These are phyloP conservation scores for Proteromonas lacertae DNA, from an alignment of 352 stramenopile species.

Conservation along the genomic window DNA sequence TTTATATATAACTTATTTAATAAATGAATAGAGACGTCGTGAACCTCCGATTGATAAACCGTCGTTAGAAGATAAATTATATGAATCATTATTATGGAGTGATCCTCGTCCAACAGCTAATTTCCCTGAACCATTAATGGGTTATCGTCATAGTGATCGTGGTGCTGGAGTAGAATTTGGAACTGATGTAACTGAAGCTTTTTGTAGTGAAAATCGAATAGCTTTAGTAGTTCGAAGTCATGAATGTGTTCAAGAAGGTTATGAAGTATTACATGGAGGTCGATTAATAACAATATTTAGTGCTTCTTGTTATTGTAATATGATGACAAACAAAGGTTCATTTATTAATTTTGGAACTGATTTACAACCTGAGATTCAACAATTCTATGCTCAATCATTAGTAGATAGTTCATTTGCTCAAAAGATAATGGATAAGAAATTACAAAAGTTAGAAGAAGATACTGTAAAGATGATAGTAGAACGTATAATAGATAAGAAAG, in stretches of 20 bases:
- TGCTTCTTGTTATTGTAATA: conserved; percentile 32
- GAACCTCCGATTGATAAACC: not conserved
- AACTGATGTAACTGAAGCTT: conserved; percentile 56
- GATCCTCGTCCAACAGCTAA: conserved; percentile 43
- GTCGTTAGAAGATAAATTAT: not conserved
- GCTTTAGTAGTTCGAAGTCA: conserved; percentile 58
- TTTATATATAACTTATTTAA: not conserved
- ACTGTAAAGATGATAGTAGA: too few relatives aligned
- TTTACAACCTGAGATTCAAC: too few relatives aligned
- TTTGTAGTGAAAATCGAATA: conserved; percentile 56
- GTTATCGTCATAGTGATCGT: conserved; percentile 56
- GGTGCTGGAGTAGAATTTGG: conserved; percentile 63
- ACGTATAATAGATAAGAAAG: too few relatives aligned
- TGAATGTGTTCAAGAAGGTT: conserved; percentile 56
- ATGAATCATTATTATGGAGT: not conserved
- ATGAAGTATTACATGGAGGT: conserved; percentile 18
- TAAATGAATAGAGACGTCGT: not conserved
- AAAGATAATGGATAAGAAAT: too few relatives aligned
- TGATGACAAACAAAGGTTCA: too few relatives aligned
- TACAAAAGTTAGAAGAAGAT: too few relatives aligned
- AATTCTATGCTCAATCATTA: too few relatives aligned
- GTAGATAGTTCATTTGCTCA: too few relatives aligned
- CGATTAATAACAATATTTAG: conserved; percentile 39
- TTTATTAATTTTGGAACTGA: too few relatives aligned
- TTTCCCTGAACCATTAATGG: conserved; percentile 17